Evolutionary conservation across 1,284 basidiomycete species (phyloP).

Genomic region (Tilletia indica): DNA sequence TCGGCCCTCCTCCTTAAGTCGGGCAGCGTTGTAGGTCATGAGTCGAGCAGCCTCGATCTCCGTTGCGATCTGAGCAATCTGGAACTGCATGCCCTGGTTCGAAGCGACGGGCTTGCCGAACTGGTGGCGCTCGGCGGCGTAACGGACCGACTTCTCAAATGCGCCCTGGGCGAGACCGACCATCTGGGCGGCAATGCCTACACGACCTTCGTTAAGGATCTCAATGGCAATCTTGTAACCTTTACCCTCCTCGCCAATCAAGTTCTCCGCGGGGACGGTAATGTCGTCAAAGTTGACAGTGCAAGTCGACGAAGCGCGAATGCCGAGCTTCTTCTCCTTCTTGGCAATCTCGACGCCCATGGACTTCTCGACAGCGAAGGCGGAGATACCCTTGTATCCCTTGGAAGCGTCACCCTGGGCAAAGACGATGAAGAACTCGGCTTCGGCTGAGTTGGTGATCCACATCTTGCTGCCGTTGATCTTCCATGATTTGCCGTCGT

Average conservation of each 20-base stretch:
- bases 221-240: constrained; percentile 97
- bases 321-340: constrained; percentile 98
- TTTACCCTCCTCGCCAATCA: constrained; percentile 88
- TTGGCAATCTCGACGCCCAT: constrained; percentile 97
- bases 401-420: constrained; percentile 91
- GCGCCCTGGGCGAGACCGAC: constrained; percentile 94
- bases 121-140: constrained; percentile 88
- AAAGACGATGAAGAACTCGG: constrained; percentile 81
- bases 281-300: constrained; percentile 94
- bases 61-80: constrained; percentile 78
- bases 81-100: constrained; percentile 94
- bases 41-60: constrained; percentile 90
- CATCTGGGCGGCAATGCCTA: constrained; percentile 83
- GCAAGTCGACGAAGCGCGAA: constrained; percentile 94
- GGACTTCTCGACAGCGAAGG: constrained; percentile 91
- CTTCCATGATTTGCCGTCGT: constrained; percentile 68
- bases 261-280: constrained; percentile 84
- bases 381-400: constrained; percentile 98
- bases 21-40: constrained; percentile 93
- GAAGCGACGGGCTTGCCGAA: constrained; percentile 81
- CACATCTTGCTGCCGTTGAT: constrained; percentile 98
- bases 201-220: constrained; percentile 94
- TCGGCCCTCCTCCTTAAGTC: constrained; percentile 89
- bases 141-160: constrained; percentile 86
- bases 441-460: constrained; percentile 98